Evolutionary conservation across 2,329 filamentous ascomycete species (phyloP), one percentile per base, ranked within the genome.

Genomic region (Scortechinia acanthostroma): DNA sequence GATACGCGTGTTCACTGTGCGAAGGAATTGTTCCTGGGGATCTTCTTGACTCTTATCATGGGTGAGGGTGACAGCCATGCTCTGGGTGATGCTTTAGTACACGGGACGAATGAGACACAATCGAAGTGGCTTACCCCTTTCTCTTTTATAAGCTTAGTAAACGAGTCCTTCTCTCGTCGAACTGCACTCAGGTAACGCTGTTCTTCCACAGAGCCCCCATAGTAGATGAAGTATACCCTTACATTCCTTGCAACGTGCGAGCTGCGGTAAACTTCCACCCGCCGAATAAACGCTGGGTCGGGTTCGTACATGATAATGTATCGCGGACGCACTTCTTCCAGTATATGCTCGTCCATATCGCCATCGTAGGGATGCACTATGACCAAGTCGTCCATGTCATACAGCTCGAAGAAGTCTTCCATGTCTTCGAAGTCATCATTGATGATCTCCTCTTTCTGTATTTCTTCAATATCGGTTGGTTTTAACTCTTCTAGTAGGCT

Each of bases 231-330:
- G 67, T 96, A 98, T 1, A 95, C 91, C 37, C 89, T 80, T 35
- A 97, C 88, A 55, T 88, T 90, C 25, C 90, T 76, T 59, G 91
- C 88, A 47, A 83, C 86, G 64, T 98, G 93, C 6, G 91, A 96
- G 44, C 90, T 95, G 30, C 93, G 83, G 64, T 97, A 98, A 2
- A 97, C 91, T 60, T 98, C 93, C 17, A 98, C 86, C 28, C 91
- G 77, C 14, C 93, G 82, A 56, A 97, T 95, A 61, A 98, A 98
- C 2, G 91, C 83, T 2, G 91, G 82, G 52, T 97, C 90, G 1
- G 93, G 91, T 60, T 97, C 93, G 63, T 96, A 98, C 93, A 98
- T 97, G 66, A 98, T 86, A 48, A 98, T 89, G 62, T 96, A 96
- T 48, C 88, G 83, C 23, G 93, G 93, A 57, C 88, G 90, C 47